These are phyloP conservation scores for Pisolithus marmoratus DNA, from an alignment of 768 basidiomycete genomes.

Conservation along the genomic window DNA sequence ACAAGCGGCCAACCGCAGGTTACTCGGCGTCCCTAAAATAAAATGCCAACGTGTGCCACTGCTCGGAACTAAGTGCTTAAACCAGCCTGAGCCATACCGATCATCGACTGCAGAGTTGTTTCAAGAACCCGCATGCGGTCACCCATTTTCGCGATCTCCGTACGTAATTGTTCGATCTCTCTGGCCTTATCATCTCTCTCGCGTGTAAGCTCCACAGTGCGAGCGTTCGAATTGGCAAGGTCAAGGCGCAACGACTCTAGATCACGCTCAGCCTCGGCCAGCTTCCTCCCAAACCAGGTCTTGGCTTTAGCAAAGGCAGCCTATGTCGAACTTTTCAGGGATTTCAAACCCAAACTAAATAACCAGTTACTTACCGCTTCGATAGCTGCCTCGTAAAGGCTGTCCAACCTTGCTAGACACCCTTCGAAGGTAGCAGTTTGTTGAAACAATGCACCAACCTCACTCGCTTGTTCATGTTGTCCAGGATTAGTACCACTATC, in stretches of 20 bases:
- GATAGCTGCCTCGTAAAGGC: neutral
- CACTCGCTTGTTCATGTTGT: neutral
- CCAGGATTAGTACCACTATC: neutral
- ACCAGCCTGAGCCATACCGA: too few species aligned
- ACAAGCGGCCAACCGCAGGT: too few species aligned
- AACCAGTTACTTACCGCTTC: neutral
- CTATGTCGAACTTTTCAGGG: neutral
- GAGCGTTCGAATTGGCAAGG: neutral
- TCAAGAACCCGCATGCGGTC: too few species aligned
- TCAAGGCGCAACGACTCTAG: neutral
- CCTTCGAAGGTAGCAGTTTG: neutral
- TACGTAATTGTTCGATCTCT: neutral
- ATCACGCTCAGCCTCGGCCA: neutral
- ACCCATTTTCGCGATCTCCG: too few species aligned
- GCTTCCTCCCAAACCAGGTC: neutral
- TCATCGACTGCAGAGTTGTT: too few species aligned
- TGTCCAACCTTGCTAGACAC: neutral
- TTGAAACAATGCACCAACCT: neutral
- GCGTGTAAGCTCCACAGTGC: neutral
- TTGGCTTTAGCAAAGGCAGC: neutral
- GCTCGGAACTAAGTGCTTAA: too few species aligned
- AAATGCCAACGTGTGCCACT: too few species aligned
- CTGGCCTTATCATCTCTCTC: neutral
- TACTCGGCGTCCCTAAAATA: too few species aligned
- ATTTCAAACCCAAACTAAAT: neutral